Percentiles rank a stretch among this genome's conserved stretches.
phyloP scores from a whole-genome alignment of 169 alveolate genomes.

The Besnoitia besnoiti region DNA sequence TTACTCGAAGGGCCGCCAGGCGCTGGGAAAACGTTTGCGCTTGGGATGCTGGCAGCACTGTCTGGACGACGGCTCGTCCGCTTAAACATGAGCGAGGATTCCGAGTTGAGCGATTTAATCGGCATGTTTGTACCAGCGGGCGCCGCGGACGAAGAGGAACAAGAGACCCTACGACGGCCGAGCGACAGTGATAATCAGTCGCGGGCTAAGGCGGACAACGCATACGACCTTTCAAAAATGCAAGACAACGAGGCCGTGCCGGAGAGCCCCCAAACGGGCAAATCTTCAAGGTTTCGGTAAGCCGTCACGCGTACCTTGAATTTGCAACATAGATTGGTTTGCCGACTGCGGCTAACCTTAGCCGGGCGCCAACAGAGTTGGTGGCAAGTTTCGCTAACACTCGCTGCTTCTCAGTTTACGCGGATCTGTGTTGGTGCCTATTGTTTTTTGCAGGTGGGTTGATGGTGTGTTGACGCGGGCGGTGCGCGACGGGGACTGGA shows the following conservation, averaged over 20 bases:
- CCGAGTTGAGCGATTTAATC: conserved; percentile 90
- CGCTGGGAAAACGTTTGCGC: conserved; percentile 97
- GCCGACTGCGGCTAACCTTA: no score
- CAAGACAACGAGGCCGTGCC: not conserved
- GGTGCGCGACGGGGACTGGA: conserved; percentile 97
- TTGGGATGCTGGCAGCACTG: conserved; percentile 89
- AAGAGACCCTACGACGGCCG: not conserved
- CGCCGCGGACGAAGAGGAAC: conserved; percentile 5
- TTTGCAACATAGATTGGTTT: not conserved
- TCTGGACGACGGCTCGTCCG: conserved; percentile 89
- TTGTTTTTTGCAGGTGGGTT: conserved; percentile 86
- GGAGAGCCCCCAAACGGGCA: not conserved
- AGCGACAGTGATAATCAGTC: not conserved
- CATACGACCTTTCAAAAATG: not conserved
- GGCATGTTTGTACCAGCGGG: conserved; percentile 90
- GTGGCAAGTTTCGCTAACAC: no score
- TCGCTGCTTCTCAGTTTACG: no score
- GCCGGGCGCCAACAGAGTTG: no score
- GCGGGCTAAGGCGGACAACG: not conserved
- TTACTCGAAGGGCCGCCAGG: conserved; percentile 99
- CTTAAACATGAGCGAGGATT: conserved; percentile 94
- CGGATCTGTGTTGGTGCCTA: no score
- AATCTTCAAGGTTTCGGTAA: not conserved
- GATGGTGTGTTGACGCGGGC: conserved; percentile 98
- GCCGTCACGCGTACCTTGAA: not conserved